Evolutionary conservation across 768 basidiomycete species (phyloP), one percentile per base, ranked within the genome.

Genomic region (Mycena floridula): DNA sequence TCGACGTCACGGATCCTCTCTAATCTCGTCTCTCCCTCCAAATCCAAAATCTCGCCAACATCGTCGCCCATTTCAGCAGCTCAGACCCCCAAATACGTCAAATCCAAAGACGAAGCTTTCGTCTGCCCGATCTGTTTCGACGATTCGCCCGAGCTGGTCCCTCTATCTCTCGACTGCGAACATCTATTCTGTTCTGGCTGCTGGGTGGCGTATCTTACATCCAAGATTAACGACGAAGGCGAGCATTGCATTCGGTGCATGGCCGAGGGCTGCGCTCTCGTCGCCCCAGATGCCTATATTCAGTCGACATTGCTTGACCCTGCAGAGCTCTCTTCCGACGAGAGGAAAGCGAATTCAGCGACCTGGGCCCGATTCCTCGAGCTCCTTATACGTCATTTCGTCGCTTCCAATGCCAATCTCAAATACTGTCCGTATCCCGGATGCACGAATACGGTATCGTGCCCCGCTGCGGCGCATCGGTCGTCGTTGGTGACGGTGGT

Each of bases 401-500:
- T 99, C 15, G 79, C 77, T 16, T 89, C 87, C 58, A 85, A 83
- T 62, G 67, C 80, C 24, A 80, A 77, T 44, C 76, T 98, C 58
- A 86, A 90, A 63, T 99, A 89, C 72, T 99, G 96, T 60, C 96
- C 96, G 3, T 92, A 90, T 54, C 94, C 95, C 0, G 79, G 82
- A 28, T 99, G 96, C 73, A 86, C 91, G 28, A 83, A 89, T 62
- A 93, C 94, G n/a, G 84, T 98, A 37, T 85, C 87, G 30, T 97
- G 94, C 66, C 75, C 82, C 7, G 62, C 83, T n/a, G 90, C 89
- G 0, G 76, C 91, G 1, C 76, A 81, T 37, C 86, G 85, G 60
- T 70, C 76, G 2, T 76, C 85, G 45, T 71, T 96, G 25, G 74
- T 83, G 43, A 80, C 78, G 2, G 66, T 91, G 43, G 91, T 98